Evolutionary conservation across 2,329 filamentous ascomycete genomes (phyloP), one percentile per base, ranked within the genome.

Genomic region (Hypocreales sp.): DNA sequence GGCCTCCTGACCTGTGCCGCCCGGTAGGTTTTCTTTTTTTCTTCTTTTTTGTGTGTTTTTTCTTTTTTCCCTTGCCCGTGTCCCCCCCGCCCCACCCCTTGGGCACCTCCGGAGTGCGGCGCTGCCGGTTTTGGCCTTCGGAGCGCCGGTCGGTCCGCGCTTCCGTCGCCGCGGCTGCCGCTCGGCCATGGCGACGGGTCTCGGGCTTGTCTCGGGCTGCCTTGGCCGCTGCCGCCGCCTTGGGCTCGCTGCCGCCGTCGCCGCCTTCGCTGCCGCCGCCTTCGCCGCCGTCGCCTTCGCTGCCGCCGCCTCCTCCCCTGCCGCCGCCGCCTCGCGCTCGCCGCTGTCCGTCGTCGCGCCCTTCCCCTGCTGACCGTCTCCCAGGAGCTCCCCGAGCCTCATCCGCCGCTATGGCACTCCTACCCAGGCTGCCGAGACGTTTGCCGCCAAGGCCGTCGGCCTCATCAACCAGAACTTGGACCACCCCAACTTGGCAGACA

Each of bases 381-480:
- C 2, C 15, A 72, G 67, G 34, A 68, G 65, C 43, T 73, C 68
- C 4, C 58, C 64, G 0, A 51, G 41, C 31, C 53, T 73, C 30
- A 68, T 70, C 37, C 64, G 68, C 34, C 64, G 68, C 25, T 71
- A 67, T 56, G 67, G 67, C 14, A 58, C 53, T n/a, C 61, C 63
- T 15, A 61, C 62, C 17, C 53, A 55, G 28, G 67, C 67, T 25
- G 63, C 67, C 21, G 68, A 73, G 48, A 65, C 65, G 38, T 73
- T 69, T 45, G 65, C 66, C 16, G 50, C 55, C 41, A 72, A 72
- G 57, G 60, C 66, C 8, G 62, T 69, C 46, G 55, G 53, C 40
- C 50, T 65, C 32, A 61, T 72, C 44, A 70, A 67, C 52, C 56
- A 65, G 47, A 65, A 65, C 22, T 47, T 73, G 26, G 67, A 72